Percentiles rank a stretch among this genome's conserved stretches.
These are phyloP conservation scores for Umbellularia californica DNA, from an alignment of 164 flowering plant species.

Conservation along the genomic window DNA sequence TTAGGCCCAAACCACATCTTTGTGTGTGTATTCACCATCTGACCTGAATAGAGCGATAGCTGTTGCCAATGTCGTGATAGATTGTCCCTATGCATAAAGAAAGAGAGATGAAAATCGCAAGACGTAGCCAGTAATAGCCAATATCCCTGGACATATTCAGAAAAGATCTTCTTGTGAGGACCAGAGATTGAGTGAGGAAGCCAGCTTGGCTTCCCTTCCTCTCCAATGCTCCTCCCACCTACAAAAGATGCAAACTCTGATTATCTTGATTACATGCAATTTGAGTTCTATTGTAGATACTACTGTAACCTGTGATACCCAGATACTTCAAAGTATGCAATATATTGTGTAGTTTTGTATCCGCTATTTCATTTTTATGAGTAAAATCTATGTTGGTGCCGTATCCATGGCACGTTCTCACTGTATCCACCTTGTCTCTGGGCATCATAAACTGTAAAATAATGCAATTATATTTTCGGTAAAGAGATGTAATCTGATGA, in stretches of 20 bases:
- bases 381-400: too few relatives aligned
- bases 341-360: too few relatives aligned
- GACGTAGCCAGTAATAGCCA: conserved; percentile 69
- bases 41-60: conserved; percentile 38
- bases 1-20: too few relatives aligned
- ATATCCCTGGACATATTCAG: conserved; percentile 60
- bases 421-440: too few relatives aligned
- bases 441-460: too few relatives aligned
- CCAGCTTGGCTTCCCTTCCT: conserved; percentile 30
- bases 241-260: not conserved
- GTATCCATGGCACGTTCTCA: too few relatives aligned
- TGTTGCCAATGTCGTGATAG: conserved; percentile 35
- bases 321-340: too few relatives aligned
- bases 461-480: too few relatives aligned
- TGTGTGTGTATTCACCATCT: not conserved
- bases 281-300: not conserved
- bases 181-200: conserved; percentile 26
- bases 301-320: not conserved
- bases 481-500: not conserved
- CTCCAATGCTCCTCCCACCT: conserved; percentile 13
- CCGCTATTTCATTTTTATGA: too few relatives aligned
- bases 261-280: not conserved
- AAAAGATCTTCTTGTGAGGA: conserved; percentile 49
- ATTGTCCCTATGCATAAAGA: conserved; percentile 43
- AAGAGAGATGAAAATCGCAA: conserved; percentile 30